Evolutionary conservation across 2,329 filamentous ascomycete species (phyloP), one percentile per base, ranked within the genome.

Genomic region (Elsinoe australis): DNA sequence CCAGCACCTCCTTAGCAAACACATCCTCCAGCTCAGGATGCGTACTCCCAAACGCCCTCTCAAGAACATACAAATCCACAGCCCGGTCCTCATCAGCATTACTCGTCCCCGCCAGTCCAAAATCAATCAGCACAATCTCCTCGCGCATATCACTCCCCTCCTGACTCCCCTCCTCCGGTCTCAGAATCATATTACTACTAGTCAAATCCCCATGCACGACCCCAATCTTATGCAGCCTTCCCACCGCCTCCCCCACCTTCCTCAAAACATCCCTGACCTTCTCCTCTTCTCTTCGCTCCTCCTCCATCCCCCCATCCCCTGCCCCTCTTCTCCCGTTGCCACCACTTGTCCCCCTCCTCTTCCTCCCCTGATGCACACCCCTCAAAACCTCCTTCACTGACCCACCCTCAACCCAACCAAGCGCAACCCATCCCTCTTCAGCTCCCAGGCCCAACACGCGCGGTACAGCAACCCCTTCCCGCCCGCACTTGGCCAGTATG

Each of bases 201-300:
- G 92, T 98, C 68, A 98, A 68, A 69, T 98, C 92, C 32, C 92
- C 92, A 69, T 98, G 92, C 51, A 95, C 81, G 49, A 96, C 78
- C 12, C 90, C 90, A n/a, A 80, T 75, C 48, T 75, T 76, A 71
- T 98, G 92, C 71, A 98, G 71, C 50, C 42, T 58, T 17, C 59
- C 63, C 21, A 64, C 60, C 22, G 57, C 59, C 31, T 28, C n/a
- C 7, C 63, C 63, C 34, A 65, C 57, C 62, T 45, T 64, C 47
- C 50, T 52, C 64, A 52, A 65, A 60, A 60, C 58, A 10, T 14
- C 47, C 50, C 48, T 57, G 50, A 62, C 41, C 18, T 38, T 55
- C 18, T 56, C 54, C 58, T 65, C 50, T 5, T 54, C 45, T 58
- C 63, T 24, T n/a, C n/a, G n/a, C 53, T 61, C 53, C 61, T 59